Conservation (phyloP, 1,284 basidiomycete species). For the Ganoderma lingzhi region DNA sequence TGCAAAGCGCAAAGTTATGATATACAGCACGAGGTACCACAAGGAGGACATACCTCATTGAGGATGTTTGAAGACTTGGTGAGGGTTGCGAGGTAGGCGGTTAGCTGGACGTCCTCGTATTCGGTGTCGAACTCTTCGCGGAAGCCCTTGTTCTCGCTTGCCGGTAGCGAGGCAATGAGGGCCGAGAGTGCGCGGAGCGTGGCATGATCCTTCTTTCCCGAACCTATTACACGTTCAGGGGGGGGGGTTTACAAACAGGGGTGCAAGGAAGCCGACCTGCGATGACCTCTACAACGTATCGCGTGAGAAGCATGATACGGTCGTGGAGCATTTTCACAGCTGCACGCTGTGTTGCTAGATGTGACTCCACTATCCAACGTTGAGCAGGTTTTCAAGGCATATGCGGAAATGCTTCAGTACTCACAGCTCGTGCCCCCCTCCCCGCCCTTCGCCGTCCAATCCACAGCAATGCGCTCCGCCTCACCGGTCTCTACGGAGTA, state of each 20-base stretch:
- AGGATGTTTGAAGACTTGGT: slow-evolving; percentile 89
- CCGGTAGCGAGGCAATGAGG: slow-evolving; percentile 86
- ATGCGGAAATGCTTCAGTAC: slow-evolving; percentile 37
- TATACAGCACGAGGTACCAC: background rate
- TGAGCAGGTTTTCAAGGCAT: background rate
- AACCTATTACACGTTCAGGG: slow-evolving; percentile 12
- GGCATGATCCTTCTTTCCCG: slow-evolving; percentile 75
- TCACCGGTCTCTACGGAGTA: slow-evolving; percentile 97
- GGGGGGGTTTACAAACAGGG: too few species aligned
- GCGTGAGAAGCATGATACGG: slow-evolving; percentile 82
- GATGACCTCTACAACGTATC: slow-evolving; percentile 82
- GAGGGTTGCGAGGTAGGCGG: slow-evolving; percentile 86
- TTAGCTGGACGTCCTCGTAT: slow-evolving; percentile 95
- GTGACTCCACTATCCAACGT: slow-evolving; percentile 76
- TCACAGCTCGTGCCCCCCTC: slow-evolving; percentile 82
- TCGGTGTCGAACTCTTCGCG: slow-evolving; percentile 90
- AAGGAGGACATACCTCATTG: slow-evolving; percentile 77
- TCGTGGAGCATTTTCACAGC: slow-evolving; percentile 97
- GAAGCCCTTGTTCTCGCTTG: slow-evolving; percentile 83
- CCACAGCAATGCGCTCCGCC: slow-evolving; percentile 97
- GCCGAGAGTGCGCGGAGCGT: slow-evolving; percentile 87
- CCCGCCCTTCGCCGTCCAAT: slow-evolving; percentile 93
- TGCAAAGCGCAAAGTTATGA: slow-evolving; percentile 17
- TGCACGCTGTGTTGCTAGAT: slow-evolving; percentile 90
- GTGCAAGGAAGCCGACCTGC: slow-evolving; percentile 60